Base-by-base conservation (phyloP, 192 early-diverging fungal species). In the Linnemannia schmuckeri region DNA sequence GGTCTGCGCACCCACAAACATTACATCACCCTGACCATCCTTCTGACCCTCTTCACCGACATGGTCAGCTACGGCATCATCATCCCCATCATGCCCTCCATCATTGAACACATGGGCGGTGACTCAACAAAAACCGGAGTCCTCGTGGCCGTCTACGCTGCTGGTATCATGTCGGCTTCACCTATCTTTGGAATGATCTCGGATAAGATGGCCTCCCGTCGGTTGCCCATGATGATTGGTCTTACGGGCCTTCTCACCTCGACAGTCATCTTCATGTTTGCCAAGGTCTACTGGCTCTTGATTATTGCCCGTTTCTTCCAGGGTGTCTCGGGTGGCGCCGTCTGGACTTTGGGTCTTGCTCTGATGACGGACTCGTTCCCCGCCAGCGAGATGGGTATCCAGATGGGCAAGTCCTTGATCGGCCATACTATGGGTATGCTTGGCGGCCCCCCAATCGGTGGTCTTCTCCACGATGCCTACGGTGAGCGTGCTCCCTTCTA, bases 291-390 rank as follows among this genome's bases (percentile, higher is more conserved):
- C 85, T 92, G 90, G 89, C 90, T 93, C 81, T 86, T 96, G 9
- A 82, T 95, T 8, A 41, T 96, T 5, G 96, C 95, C 3, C 91
- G 96, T 2, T 80, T 96, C 44, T 92, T 92, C 4, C 95, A 96
- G 82, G 96, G 96, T 73, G 83, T 94, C 27, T 90, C 96, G 22
- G 94, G 94, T 41, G 96, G 94, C 42, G 93, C 94, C 13, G 92
- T 93, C 35, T 96, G 95, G 94, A 92, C 95, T 2, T 86, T 95
- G 66, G 92, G 93, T 6, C 88, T 95, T 24, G 93, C 91, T 0
- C 92, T 95, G 91, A 88, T 96, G 35, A 93, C 94, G 7, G 94
- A 96, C 66, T 91, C 93, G 0, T 96, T 94, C 63, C 78, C 88
- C 3, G 91, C 92, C 22, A 54, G 63, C 55, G 90, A 89, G 44